Conservation (phyloP, 2,329 filamentous ascomycete species). For the Phialophora chinensis region DNA sequence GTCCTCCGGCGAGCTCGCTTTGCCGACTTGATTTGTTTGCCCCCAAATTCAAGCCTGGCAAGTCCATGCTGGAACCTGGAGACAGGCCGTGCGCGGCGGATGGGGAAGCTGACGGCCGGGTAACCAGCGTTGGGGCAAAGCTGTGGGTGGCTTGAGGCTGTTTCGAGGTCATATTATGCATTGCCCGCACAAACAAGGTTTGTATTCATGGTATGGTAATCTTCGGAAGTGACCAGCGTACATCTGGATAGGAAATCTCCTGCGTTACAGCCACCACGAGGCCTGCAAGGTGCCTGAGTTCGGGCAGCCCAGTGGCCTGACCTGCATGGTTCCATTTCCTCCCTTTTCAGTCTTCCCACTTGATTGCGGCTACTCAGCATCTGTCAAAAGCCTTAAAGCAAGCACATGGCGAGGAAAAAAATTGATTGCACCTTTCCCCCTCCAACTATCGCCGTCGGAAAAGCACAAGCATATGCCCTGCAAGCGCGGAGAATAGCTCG, state of each 20-base stretch:
- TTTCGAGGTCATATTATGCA: background rate
- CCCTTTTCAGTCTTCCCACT: slow-evolving; percentile 1
- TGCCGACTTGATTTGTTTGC: background rate
- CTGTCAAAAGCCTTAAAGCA: background rate
- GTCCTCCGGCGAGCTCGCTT: background rate
- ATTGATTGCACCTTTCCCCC: background rate
- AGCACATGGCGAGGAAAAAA: background rate
- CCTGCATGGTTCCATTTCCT: slow-evolving; percentile 6
- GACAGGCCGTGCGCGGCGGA: background rate
- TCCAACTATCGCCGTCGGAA: background rate
- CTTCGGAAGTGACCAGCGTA: background rate
- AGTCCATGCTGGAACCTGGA: background rate
- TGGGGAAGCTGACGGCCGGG: background rate
- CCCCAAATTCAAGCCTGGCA: background rate
- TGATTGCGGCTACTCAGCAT: background rate
- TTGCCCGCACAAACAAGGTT: background rate
- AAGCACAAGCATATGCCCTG: background rate
- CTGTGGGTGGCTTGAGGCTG: background rate
- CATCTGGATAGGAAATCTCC: background rate
- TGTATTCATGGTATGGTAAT: background rate
- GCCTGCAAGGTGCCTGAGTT: background rate
- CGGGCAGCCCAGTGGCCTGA: slow-evolving; percentile 14
- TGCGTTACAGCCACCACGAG: slow-evolving; percentile 5
- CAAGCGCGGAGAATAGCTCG: background rate
- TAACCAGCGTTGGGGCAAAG: background rate